Conservation (phyloP, 2,329 filamentous ascomycete genomes). For the Talaromyces marneffei region DNA sequence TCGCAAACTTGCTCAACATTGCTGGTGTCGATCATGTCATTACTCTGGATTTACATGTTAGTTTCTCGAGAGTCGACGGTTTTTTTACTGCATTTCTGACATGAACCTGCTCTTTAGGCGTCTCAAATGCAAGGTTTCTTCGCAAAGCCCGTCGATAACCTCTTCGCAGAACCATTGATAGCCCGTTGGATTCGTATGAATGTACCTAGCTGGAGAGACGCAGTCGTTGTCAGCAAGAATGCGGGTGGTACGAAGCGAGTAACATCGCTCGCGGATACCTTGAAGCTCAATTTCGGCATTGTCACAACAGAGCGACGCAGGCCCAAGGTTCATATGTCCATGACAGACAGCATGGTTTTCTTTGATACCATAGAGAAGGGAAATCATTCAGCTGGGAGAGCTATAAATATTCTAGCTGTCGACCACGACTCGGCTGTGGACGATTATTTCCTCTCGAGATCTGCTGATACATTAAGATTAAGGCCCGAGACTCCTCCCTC, state of each 20-base stretch:
- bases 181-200: conserved; percentile 92
- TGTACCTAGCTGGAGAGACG: conserved; percentile 76
- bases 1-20: conserved; percentile 87
- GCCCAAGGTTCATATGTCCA: conserved; percentile 47
- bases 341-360: conserved; percentile 74
- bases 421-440: conserved; percentile 12
- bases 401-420: not conserved
- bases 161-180: conserved; percentile 91
- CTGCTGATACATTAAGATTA: conserved; percentile 28
- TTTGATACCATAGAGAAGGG: conserved; percentile 55
- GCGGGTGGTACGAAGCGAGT: conserved; percentile 95
- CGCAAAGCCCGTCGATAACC: conserved; percentile 93
- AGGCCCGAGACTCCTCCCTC: conserved; percentile 34
- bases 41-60: conserved; percentile 85
- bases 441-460: conserved; percentile 15
- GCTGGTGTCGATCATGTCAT: conserved; percentile 97
- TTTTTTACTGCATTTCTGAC: conserved; percentile 16
- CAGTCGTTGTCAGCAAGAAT: conserved; percentile 97
- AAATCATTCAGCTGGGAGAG: conserved; percentile 17
- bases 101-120: conserved; percentile 41
- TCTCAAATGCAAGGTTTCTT: conserved; percentile 99
- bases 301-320: conserved; percentile 58
- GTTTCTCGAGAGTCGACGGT: conserved; percentile 21
- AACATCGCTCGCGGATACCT: conserved; percentile 86
- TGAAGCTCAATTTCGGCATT: conserved; percentile 97